These are phyloP conservation scores for Stagonosporopsis rhizophila DNA, from an alignment of 2,329 filamentous ascomycete species.

Conservation along the genomic window DNA sequence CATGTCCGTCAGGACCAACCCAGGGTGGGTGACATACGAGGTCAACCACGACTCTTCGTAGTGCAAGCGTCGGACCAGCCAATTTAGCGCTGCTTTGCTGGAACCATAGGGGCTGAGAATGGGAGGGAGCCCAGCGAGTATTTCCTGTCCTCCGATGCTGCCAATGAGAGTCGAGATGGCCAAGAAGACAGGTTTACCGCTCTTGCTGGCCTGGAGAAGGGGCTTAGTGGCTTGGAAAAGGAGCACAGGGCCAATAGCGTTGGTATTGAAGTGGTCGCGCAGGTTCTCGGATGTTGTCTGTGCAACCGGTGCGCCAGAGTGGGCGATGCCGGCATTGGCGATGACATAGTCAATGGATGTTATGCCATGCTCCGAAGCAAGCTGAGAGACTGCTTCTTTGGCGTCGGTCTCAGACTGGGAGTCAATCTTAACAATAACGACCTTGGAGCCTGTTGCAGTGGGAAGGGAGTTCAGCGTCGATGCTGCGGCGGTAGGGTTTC, in stretches of 20 bases:
- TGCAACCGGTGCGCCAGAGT: neutral
- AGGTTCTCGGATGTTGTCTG: neutral
- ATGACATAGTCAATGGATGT: neutral
- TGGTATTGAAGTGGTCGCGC: neutral
- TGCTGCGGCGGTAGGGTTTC: neutral
- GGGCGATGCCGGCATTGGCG: neutral
- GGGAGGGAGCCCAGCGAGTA: neutral
- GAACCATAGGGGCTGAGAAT: neutral
- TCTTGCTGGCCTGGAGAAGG: neutral
- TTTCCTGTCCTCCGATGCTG: neutral
- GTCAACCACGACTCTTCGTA: constrained; percentile 1
- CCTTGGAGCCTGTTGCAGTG: neutral
- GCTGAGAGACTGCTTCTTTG: neutral
- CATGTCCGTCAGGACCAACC: constrained; percentile 1
- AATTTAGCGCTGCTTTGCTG: constrained; percentile 1
- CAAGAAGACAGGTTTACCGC: neutral
- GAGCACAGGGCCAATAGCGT: neutral
- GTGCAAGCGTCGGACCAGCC: neutral
- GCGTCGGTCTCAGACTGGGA: neutral
- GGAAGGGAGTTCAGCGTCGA: neutral
- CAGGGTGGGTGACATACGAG: neutral
- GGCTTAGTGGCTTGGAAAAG: constrained; percentile 1
- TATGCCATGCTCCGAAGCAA: neutral
- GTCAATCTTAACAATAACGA: neutral
- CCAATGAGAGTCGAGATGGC: neutral